phyloP scores from a whole-genome alignment of 83 land plant genomes.

The Larix sibirica region DNA sequence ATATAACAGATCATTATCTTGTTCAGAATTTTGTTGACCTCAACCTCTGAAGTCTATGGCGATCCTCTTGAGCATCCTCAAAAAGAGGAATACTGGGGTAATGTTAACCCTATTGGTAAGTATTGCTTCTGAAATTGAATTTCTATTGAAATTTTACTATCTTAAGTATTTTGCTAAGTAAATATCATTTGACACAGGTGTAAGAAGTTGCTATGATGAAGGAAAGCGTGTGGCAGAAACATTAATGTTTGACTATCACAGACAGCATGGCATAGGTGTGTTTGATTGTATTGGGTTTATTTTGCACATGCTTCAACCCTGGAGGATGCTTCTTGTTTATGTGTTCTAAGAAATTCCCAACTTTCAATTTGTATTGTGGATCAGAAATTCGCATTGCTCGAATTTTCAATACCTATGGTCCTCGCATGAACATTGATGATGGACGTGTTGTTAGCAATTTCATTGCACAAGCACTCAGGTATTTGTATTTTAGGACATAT shows the following conservation, averaged over 20 bases:
- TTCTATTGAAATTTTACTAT: neutral
- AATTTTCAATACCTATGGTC: conserved; percentile 98
- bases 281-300: neutral
- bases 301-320: neutral
- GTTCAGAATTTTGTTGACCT: conserved; percentile 88
- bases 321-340: neutral
- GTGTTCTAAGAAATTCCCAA: neutral
- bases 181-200: conserved; percentile 59
- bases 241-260: conserved; percentile 97
- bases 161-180: neutral
- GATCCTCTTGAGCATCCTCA: conserved; percentile 99
- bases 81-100: conserved; percentile 96
- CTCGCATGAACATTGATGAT: conserved; percentile 99
- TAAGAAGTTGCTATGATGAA: conserved; percentile 97
- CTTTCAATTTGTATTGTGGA: neutral
- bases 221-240: conserved; percentile 96
- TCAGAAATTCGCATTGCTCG: conserved; percentile 86
- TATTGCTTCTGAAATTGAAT: neutral
- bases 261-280: conserved; percentile 97
- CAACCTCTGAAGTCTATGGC: conserved; percentile 99
- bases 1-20: neutral
- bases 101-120: conserved; percentile 98
- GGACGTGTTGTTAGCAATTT: conserved; percentile 99
- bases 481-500: conserved; percentile 11
- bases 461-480: conserved; percentile 97